Conservation (phyloP, 2,329 filamentous ascomycete genomes). For the Didymella exigua region DNA sequence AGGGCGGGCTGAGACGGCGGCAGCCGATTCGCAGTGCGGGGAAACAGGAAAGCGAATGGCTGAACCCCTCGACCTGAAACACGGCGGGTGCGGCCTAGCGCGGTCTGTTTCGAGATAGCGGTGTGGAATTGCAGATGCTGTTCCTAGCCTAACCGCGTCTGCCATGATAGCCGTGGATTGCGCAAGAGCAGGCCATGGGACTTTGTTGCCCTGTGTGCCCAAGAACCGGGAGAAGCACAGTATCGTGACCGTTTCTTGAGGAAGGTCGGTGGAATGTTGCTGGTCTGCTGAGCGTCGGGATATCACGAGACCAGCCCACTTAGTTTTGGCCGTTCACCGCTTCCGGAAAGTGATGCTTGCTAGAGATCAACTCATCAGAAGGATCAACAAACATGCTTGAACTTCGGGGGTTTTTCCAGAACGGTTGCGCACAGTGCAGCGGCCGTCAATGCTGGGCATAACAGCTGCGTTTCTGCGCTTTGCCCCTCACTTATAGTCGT, state of each 20-base stretch:
- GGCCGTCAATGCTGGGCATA: neutral
- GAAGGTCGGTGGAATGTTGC: conserved; percentile 3
- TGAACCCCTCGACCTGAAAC: conserved; percentile 18
- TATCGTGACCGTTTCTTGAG: neutral
- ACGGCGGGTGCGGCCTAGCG: conserved; percentile 11
- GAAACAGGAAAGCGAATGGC: conserved; percentile 13
- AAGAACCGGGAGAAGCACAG: neutral
- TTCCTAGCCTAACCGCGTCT: conserved; percentile 29
- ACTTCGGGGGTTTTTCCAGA: conserved; percentile 1
- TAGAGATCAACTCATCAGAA: conserved; percentile 1
- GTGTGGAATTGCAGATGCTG: conserved; percentile 21
- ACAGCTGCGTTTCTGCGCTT: neutral
- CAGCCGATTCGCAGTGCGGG: conserved; percentile 18
- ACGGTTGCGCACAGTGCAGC: conserved; percentile 2
- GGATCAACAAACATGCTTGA: conserved; percentile 14
- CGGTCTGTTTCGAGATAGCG: conserved; percentile 16
- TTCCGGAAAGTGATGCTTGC: conserved; percentile 11
- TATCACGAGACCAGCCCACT: conserved; percentile 5
- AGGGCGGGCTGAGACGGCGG: conserved; percentile 10
- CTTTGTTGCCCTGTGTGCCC: conserved; percentile 3
- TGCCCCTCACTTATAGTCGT: neutral
- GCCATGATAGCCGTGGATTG: conserved; percentile 21
- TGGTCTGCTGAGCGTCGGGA: conserved; percentile 13
- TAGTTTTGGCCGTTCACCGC: conserved; percentile 9
- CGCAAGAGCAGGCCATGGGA: conserved; percentile 18